Base-by-base conservation (phyloP, 768 basidiomycete species). In the Boletus pseudo-olivaceus region DNA sequence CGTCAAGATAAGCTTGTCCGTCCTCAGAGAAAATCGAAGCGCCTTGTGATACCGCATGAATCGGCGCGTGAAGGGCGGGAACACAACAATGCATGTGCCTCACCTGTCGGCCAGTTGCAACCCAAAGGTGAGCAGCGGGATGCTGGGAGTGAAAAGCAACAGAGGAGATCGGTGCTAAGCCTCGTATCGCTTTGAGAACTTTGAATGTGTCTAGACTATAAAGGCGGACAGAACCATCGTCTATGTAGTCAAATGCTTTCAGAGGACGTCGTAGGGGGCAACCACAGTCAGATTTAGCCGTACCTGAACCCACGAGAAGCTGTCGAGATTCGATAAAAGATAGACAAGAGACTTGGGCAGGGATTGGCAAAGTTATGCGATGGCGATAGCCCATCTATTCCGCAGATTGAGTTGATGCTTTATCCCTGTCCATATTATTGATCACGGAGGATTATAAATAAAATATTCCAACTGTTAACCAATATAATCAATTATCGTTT, bases 171-270 rank as follows among this genome's bases (percentile, higher is more conserved):
- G 88, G 86, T 4, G 66, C 77, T 7, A 85, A 68, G 7, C 79
- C 80, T 60, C 80, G 76, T 46, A 89, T 72, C 4, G 86, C 89
- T 64, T 82, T 86, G 30, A 78, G 58, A 7, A 87, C 84, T 62
- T 80, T 86, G 61, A 75, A 73, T 2, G 82, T 76, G 3, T 83
- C 80, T 6, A 83, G 69, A 59, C 79, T 73, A 59, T 90, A 92
- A 17, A 87, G 71, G 23, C 89, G 80, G 42, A 90, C 69, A 39
- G 80, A 78, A 5, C 89, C 89, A 65, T 92, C 88, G 56, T 81
- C 87, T 86, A 61, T n/a, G 35, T 19, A 19, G 12, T 10, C 43
- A 17, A 41, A n/a, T 27, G 26, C 30, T 38, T 49, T 62, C 33
- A 51, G 56, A 27, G 7, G 34, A 51, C 17, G 41, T 41, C 11